Percentiles rank a stretch among this genome's conserved stretches.
phyloP scores from a whole-genome alignment of 1,284 basidiomycete genomes.

The Tilletia indica region DNA sequence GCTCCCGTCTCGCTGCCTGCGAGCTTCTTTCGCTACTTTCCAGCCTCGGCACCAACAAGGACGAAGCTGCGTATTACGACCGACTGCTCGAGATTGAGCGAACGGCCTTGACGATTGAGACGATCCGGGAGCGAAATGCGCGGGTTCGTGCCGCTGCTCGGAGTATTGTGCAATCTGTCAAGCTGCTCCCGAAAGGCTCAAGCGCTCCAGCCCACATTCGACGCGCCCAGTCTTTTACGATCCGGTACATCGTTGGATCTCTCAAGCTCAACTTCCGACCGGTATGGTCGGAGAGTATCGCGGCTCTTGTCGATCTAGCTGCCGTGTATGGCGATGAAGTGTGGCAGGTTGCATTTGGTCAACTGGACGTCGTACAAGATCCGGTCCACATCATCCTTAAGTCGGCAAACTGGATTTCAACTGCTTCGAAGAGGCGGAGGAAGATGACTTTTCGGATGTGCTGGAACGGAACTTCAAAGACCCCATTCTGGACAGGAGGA shows the following conservation, averaged over 20 bases:
- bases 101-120: conserved; percentile 37
- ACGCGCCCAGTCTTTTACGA: conserved; percentile 23
- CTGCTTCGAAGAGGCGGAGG: not conserved
- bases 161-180: conserved; percentile 26
- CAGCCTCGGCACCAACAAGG: conserved; percentile 10
- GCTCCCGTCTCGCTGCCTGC: conserved; percentile 36
- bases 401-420: not conserved
- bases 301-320: conserved; percentile 43
- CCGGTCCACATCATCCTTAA: not conserved
- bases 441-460: not conserved
- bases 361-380: conserved; percentile 24
- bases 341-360: conserved; percentile 31
- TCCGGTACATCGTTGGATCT: conserved; percentile 43
- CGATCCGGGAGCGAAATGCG: conserved; percentile 49
- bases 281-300: conserved; percentile 46
- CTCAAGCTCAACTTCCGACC: conserved; percentile 54
- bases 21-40: conserved; percentile 29
- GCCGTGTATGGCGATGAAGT: conserved; percentile 26
- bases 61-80: conserved; percentile 4
- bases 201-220: not conserved
- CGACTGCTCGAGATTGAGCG: conserved; percentile 43
- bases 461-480: conserved; percentile 14
- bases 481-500: not conserved
- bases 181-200: not conserved
- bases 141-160: conserved; percentile 45